Evolutionary conservation across 2,329 filamentous ascomycete species (phyloP), one percentile per base, ranked within the genome.

Genomic region (Huntiella moniliformis): DNA sequence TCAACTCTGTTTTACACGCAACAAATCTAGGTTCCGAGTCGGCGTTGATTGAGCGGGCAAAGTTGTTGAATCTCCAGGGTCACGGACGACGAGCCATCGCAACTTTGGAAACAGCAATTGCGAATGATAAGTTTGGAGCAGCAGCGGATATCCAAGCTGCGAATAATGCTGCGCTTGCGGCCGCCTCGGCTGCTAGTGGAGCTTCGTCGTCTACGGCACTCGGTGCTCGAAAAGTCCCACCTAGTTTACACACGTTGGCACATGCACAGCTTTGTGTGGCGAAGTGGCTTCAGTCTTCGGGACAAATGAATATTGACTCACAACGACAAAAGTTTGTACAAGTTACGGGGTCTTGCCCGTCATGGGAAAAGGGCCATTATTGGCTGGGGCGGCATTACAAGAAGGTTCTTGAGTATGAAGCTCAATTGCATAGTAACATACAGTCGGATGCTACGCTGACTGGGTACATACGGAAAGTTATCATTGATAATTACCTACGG

Each of bases 311-410:
- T 55, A 82, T 84, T 3, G 72, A 76, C 38, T 77, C 82, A 3
- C 71, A 96, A 52, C 76, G 84, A 39, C 71, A 77, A 45, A 83
- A 84, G 56, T 98, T 95, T 55, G 79, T 86, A 51, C 74, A 81
- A 53, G 87, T 87, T 1, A 74, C 82, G n/a, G 77, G 73, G 56
- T 77, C 74, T 1, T 66, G 68, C 54, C 63, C 67, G 4, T 75
- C 75, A 44, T 98, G 88, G 87, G 91, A 98, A 58, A 96, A 95
- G 61, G 87, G 85, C 0, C 88, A 96, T 58, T 98, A 96, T 59
- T 94, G 95, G 59, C 72, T 99, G 7, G 91, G 91, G 4, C 85
- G 88, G 40, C 86, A 96, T 61, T 98, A 98, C 69, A 92, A 94
- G 59, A 98, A 95, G 60, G 73, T 96, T 3, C 67, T 95, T 3